Evolutionary conservation across 1,284 basidiomycete species (phyloP).

Genomic region (Termitomyces sp.): DNA sequence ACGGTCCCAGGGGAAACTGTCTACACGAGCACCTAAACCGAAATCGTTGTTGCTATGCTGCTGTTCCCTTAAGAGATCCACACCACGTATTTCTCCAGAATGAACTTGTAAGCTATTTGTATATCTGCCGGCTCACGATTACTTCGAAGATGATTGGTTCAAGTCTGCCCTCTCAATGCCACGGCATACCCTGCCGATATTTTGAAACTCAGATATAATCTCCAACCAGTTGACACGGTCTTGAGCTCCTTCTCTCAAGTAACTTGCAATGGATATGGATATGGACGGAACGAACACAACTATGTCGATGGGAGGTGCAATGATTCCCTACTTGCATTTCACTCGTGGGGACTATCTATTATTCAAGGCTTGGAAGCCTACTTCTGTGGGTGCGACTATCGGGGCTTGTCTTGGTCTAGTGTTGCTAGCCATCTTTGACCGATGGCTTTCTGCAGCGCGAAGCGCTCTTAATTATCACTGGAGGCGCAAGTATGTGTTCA

Average conservation of each 20-base stretch:
- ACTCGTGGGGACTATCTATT: slow-evolving; percentile 56
- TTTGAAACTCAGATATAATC: slow-evolving; percentile 1
- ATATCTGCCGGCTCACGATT: not conserved
- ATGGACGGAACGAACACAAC: slow-evolving; percentile 17
- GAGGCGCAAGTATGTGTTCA: slow-evolving; percentile 44
- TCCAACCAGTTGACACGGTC: not conserved
- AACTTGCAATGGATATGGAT: slow-evolving; percentile 2
- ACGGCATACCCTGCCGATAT: not conserved
- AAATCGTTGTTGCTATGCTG: no score
- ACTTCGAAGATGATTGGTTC: not conserved
- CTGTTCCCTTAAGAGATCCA: not conserved
- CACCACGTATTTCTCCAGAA: not conserved
- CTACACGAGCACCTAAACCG: no score
- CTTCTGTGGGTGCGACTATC: slow-evolving; percentile 59
- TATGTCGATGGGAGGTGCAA: slow-evolving; percentile 26
- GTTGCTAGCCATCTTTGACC: slow-evolving; percentile 61
- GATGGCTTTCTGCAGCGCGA: slow-evolving; percentile 58
- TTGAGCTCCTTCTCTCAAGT: not conserved
- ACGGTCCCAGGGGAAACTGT: not conserved
- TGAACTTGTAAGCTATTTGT: no score
- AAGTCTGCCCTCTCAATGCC: not conserved
- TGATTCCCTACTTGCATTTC: slow-evolving; percentile 68
- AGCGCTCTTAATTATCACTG: slow-evolving; percentile 51
- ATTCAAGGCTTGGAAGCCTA: slow-evolving; percentile 67
- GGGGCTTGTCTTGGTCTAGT: slow-evolving; percentile 73